A percentile compares a stretch with the other conserved stretches of the same genome.
These are phyloP conservation scores for Plectosphaerella plurivora DNA, from an alignment of 2,329 filamentous ascomycete species.

Conservation along the genomic window DNA sequence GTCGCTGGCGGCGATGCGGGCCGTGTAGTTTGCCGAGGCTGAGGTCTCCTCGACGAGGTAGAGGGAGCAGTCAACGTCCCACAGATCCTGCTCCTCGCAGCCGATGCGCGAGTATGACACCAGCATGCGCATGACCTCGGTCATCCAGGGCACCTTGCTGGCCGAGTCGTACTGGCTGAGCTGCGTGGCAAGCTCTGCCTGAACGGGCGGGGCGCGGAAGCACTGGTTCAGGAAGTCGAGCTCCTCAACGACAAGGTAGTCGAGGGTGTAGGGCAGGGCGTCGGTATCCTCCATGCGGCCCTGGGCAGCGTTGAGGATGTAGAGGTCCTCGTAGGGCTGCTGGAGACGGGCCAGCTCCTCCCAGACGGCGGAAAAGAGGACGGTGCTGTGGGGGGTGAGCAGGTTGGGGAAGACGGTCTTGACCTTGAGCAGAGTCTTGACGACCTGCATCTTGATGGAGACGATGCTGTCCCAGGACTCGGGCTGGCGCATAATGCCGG, in stretches of 20 bases:
- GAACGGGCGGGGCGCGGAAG: slow-evolving; percentile 81
- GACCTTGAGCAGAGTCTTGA: slow-evolving; percentile 91
- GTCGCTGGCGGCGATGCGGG: slow-evolving; percentile 87
- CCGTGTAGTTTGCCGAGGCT: slow-evolving; percentile 93
- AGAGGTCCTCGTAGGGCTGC: slow-evolving; percentile 72
- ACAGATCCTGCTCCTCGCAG: slow-evolving; percentile 87
- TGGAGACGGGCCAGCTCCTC: slow-evolving; percentile 75
- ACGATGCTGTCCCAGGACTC: slow-evolving; percentile 76
- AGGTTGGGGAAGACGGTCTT: slow-evolving; percentile 75
- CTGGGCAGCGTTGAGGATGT: slow-evolving; percentile 80
- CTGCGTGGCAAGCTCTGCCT: slow-evolving; percentile 81
- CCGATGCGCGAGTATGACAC: slow-evolving; percentile 86
- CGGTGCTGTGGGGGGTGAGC: slow-evolving; percentile 75
- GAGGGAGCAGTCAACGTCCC: slow-evolving; percentile 94
- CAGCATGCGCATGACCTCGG: slow-evolving; percentile 81
- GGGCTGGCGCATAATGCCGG: slow-evolving; percentile 39
- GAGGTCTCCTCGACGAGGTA: slow-evolving; percentile 94
- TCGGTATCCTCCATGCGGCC: slow-evolving; percentile 87
- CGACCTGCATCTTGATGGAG: slow-evolving; percentile 84
- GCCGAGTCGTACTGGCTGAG: slow-evolving; percentile 57
- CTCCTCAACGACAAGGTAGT: slow-evolving; percentile 90
- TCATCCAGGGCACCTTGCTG: slow-evolving; percentile 71
- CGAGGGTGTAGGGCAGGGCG: slow-evolving; percentile 87
- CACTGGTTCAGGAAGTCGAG: slow-evolving; percentile 92
- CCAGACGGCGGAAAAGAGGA: slow-evolving; percentile 85